Evolutionary conservation across 2,329 filamentous ascomycete genomes (phyloP).

Genomic region (Pestalotiopsis sp.): DNA sequence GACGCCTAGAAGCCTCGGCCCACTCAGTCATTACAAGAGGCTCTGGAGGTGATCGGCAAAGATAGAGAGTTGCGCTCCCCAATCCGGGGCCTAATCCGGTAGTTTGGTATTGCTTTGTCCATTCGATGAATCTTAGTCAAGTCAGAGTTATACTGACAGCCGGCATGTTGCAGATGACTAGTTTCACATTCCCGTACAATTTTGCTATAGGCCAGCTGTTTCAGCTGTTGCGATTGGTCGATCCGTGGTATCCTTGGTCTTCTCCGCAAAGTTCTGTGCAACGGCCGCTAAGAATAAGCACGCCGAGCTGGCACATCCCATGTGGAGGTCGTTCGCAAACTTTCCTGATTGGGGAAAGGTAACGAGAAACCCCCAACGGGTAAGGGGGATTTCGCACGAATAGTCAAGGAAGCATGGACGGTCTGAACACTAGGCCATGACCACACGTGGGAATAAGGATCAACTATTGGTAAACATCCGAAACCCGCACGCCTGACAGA

Average conservation of each 20-base stretch:
- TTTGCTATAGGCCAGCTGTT: background rate
- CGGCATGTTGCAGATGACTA: background rate
- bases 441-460: background rate
- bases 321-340: background rate
- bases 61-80: background rate
- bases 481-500: background rate
- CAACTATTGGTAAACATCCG: background rate
- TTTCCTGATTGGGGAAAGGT: background rate
- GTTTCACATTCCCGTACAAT: background rate
- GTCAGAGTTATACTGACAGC: background rate
- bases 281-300: background rate
- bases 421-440: background rate
- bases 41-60: background rate
- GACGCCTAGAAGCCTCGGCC: background rate
- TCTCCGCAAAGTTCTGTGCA: background rate
- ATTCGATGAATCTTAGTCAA: background rate
- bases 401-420: background rate
- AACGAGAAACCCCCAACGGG: background rate
- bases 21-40: background rate
- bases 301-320: background rate
- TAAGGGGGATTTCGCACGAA: background rate
- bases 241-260: background rate
- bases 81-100: background rate
- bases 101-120: background rate
- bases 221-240: background rate